Conservation (phyloP, 2,329 filamentous ascomycete species). For the Xylariaceae sp. region DNA sequence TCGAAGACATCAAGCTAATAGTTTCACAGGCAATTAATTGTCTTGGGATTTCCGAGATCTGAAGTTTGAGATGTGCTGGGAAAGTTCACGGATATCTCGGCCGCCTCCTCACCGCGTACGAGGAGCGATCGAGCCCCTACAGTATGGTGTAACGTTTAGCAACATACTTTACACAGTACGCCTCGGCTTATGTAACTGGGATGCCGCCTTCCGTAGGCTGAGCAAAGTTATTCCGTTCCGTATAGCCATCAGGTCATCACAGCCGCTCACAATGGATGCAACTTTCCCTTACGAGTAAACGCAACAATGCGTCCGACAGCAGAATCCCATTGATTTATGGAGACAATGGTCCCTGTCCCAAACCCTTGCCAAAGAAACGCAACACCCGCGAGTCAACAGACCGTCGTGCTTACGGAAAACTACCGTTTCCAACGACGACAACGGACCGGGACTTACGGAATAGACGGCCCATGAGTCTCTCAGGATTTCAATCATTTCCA, state of each 20-base stretch:
- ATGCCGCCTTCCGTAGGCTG: neutral
- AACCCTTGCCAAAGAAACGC: neutral
- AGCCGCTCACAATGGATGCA: too few species aligned
- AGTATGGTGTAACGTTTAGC: neutral
- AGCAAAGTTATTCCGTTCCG: too few species aligned
- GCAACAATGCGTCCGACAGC: neutral
- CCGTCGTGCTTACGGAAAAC: neutral
- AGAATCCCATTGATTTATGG: neutral
- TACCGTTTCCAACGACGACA: neutral
- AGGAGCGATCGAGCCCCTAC: too few species aligned
- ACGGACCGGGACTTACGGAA: neutral
- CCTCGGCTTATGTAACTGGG: neutral
- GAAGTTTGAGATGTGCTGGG: neutral
- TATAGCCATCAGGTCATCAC: too few species aligned
- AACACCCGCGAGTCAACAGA: neutral
- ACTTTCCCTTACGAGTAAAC: too few species aligned
- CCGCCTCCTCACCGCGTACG: too few species aligned
- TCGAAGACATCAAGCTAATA: neutral
- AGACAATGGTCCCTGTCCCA: neutral
- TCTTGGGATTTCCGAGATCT: neutral
- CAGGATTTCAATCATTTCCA: neutral
- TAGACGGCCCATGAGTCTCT: too few species aligned
- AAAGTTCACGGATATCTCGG: neutral
- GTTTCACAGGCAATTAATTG: neutral
- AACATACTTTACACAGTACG: neutral